Evolutionary conservation across 2,329 filamentous ascomycete genomes (phyloP), one percentile per base, ranked within the genome.

Genomic region (Periconia digitata): DNA sequence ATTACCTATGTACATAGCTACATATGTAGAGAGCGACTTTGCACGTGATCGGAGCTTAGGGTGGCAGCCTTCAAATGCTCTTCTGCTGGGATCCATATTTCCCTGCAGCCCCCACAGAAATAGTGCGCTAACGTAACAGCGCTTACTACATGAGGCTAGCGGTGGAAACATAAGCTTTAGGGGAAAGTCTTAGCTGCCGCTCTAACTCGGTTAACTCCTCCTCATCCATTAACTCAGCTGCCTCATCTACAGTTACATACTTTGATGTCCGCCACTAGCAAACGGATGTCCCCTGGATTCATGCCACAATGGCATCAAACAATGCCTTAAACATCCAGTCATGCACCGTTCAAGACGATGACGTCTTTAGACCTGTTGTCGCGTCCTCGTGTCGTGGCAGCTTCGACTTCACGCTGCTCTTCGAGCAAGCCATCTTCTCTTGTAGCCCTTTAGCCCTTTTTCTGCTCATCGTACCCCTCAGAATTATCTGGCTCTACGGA

Each of bases 391-490:
- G 60, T 45, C 55, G 60, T 45, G 61, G 60, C 43, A 59, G 55
- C 37, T 32, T 32, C 27, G 27, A 32, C 27, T 59, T 67, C 47
- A 66, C 63, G 13, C 43, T 66, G 8, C 47, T 55, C 21, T 64
- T 66, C 36, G 62, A 66, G 44, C 59, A 66, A 42, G 62, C 53
- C 57, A 50, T 65, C 23, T 40, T 65, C 43, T 45, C 43, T 39
- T 39, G 35, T 45, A 35, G 43, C 35, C 43, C 43, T 45, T 40
- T 35, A 35, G 35, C 35, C 36, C 36, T 45, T 20, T 45, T 45
- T 40, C 43, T 45, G 35, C 43, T 45, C 36, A 39, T 45, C 35
- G 35, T 40, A 40, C 43, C 43, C 36, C 22, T 39, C 21, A 45
- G 43, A 23, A 45, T 45, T 13, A 39, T 39, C 35, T 45, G 36